phyloP scores from a whole-genome alignment of 192 early-diverging fungal species.

The Coemansia sp. region DNA sequence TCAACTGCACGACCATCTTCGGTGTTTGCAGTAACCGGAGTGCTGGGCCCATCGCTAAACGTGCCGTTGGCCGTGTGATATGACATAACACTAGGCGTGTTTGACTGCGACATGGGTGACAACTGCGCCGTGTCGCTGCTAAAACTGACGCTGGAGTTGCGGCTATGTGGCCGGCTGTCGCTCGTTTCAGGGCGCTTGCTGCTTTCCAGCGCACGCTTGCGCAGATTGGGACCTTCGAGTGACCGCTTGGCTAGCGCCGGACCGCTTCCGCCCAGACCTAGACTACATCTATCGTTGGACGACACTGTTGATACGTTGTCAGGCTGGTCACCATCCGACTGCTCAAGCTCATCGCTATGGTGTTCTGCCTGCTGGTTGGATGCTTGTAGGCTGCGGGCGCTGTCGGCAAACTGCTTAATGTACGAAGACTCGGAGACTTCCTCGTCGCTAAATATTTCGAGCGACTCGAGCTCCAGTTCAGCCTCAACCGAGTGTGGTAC shows the following conservation, averaged over 20 bases:
- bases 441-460: conserved; percentile 38
- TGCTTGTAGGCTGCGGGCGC: not conserved
- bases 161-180: conserved; percentile 16
- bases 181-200: conserved; percentile 8
- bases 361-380: not conserved
- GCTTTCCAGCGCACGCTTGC: conserved; percentile 34
- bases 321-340: conserved; percentile 6
- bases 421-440: conserved; percentile 40
- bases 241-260: conserved; percentile 18
- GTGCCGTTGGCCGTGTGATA: conserved; percentile 41
- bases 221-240: conserved; percentile 17
- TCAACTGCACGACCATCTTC: not conserved
- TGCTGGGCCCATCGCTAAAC: conserved; percentile 18
- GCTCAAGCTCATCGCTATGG: conserved; percentile 11
- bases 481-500: conserved; percentile 6
- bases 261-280: conserved; percentile 34
- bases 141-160: conserved; percentile 14
- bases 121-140: conserved; percentile 21
- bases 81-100: conserved; percentile 27
- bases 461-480: conserved; percentile 30
- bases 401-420: conserved; percentile 43
- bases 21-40: not conserved
- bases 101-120: conserved; percentile 23
- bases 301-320: conserved; percentile 43
- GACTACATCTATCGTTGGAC: conserved; percentile 42